Conservation (phyloP, 2,329 filamentous ascomycete genomes). For the Neocatenulostroma microsporum region DNA sequence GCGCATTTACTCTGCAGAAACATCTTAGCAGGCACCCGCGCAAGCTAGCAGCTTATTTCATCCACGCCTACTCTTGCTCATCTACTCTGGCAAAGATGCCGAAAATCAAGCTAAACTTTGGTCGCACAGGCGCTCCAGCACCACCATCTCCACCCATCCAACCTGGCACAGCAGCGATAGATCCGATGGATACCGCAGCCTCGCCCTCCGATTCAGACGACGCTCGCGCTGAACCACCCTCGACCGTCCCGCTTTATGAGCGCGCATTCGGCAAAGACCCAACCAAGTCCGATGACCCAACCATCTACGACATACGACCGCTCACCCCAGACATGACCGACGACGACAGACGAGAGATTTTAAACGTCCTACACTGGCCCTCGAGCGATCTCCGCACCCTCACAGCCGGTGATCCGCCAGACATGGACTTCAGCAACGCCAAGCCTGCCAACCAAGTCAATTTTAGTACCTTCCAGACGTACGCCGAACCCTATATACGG, state of each 20-base stretch:
- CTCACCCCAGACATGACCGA: slow-evolving; percentile 68
- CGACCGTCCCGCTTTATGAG: slow-evolving; percentile 64
- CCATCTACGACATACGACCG: slow-evolving; percentile 83
- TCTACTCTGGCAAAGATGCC: too few species aligned
- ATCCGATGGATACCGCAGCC: slow-evolving; percentile 54
- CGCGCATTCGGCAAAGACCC: slow-evolving; percentile 83
- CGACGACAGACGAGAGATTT: slow-evolving; percentile 80
- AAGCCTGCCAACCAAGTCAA: slow-evolving; percentile 93
- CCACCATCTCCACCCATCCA: slow-evolving; percentile 27
- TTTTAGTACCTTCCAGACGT: slow-evolving; percentile 85
- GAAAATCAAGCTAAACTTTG: slow-evolving; percentile 14
- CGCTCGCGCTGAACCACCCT: slow-evolving; percentile 50
- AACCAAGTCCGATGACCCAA: slow-evolving; percentile 82
- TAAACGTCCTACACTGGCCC: slow-evolving; percentile 78
- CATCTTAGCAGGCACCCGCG: too few species aligned
- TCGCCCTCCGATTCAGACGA: slow-evolving; percentile 51
- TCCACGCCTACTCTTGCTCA: too few species aligned
- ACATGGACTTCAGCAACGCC: slow-evolving; percentile 90
- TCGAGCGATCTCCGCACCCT: slow-evolving; percentile 70
- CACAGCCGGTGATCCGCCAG: slow-evolving; percentile 81
- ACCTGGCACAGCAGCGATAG: slow-evolving; percentile 22
- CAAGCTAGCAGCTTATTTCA: too few species aligned
- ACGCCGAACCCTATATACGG: slow-evolving; percentile 85
- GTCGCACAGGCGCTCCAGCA: slow-evolving; percentile 18
- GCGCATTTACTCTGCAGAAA: too few species aligned